Evolutionary conservation across 2,329 filamentous ascomycete species (phyloP).

Genomic region (Neocatenulostroma microsporum): DNA sequence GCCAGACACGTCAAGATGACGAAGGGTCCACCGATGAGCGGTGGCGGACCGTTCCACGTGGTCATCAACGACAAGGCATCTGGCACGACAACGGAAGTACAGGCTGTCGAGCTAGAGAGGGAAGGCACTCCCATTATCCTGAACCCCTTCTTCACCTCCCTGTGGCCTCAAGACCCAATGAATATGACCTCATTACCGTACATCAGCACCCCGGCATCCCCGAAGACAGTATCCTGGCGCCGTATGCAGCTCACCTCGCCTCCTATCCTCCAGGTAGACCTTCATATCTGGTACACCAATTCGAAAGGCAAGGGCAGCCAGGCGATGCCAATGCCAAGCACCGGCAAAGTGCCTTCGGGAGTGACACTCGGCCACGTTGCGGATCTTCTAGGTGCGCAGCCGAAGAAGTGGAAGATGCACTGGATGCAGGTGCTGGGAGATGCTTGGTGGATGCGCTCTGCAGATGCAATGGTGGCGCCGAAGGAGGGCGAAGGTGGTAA

Average conservation of each 20-base stretch:
- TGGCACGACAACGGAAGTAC: conserved; percentile 1
- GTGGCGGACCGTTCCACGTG: not conserved
- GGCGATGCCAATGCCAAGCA: not conserved
- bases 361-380: conserved; percentile 9
- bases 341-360: conserved; percentile 6
- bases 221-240: conserved; percentile 5
- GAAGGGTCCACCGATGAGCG: not conserved
- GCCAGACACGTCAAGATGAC: not conserved
- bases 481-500: not conserved
- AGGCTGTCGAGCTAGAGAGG: conserved; percentile 1
- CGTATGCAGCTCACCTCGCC: conserved; percentile 9
- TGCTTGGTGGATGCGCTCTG: conserved; percentile 6
- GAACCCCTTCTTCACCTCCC: conserved; percentile 7
- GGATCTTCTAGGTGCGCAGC: conserved; percentile 4
- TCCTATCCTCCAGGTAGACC: conserved; percentile 1
- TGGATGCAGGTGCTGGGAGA: conserved; percentile 6
- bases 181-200: conserved; percentile 7
- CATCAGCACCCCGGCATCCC: not conserved
- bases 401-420: conserved; percentile 3
- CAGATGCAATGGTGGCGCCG: conserved; percentile 1
- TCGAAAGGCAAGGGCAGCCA: conserved; percentile 3
- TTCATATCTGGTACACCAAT: conserved; percentile 6
- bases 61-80: not conserved
- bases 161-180: conserved; percentile 6
- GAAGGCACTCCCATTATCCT: conserved; percentile 2